These are phyloP conservation scores for Canariomyces notabilis DNA, from an alignment of 2,329 filamentous ascomycete species.

Conservation along the genomic window DNA sequence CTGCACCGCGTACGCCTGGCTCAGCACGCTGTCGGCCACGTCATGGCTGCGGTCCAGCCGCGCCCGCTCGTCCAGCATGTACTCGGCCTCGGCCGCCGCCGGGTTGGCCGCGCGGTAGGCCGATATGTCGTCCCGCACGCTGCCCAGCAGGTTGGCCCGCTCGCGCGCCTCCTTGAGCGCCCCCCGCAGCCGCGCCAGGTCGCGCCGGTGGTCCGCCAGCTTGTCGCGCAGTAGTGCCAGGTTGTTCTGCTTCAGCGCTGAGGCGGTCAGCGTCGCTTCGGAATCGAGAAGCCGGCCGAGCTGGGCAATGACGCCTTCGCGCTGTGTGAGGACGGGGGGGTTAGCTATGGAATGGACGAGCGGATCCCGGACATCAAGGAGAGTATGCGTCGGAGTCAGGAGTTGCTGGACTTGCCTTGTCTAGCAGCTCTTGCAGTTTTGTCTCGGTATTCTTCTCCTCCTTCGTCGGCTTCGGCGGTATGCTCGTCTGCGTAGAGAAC, in stretches of 20 bases:
- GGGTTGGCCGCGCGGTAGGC: slow-evolving; percentile 81
- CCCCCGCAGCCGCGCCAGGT: slow-evolving; percentile 69
- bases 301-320: slow-evolving; percentile 75
- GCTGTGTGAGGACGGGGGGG: slow-evolving; percentile 45
- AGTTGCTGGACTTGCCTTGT: slow-evolving; percentile 54
- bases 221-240: slow-evolving; percentile 87
- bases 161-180: slow-evolving; percentile 74
- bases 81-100: slow-evolving; percentile 81
- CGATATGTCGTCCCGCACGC: slow-evolving; percentile 87
- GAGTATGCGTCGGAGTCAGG: neutral
- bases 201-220: slow-evolving; percentile 77
- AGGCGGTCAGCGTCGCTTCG: slow-evolving; percentile 78
- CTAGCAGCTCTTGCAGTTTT: slow-evolving; percentile 77
- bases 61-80: slow-evolving; percentile 88
- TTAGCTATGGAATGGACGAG: slow-evolving; percentile 13
- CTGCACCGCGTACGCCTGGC: slow-evolving; percentile 94
- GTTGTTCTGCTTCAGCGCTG: slow-evolving; percentile 95
- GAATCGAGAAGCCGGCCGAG: slow-evolving; percentile 88
- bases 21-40: slow-evolving; percentile 83
- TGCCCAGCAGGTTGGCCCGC: slow-evolving; percentile 82
- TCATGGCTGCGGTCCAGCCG: slow-evolving; percentile 85
- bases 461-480: slow-evolving; percentile 76
- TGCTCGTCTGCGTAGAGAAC: slow-evolving; percentile 73
- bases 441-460: slow-evolving; percentile 76
- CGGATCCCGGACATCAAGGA: too few species aligned